These are phyloP conservation scores for Pythium volutum DNA, from an alignment of 352 stramenopile genomes.

Conservation along the genomic window DNA sequence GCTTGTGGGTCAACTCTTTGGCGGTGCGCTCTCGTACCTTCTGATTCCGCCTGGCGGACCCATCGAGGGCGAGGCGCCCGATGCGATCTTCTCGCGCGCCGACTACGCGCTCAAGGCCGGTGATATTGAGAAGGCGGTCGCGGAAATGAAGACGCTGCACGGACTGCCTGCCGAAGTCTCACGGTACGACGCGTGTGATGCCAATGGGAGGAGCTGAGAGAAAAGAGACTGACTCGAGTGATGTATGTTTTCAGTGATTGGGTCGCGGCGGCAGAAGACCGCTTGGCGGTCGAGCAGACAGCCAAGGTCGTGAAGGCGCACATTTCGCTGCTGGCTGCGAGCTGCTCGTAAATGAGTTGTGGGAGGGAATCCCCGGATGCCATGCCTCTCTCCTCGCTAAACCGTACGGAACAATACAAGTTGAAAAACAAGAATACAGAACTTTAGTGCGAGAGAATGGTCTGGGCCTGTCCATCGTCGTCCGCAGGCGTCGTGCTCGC, in stretches of 20 bases:
- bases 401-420: constrained; percentile 13
- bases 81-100: constrained; percentile 75
- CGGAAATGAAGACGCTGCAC: constrained; percentile 64
- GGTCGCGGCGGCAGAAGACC: constrained; percentile 67
- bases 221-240: background rate
- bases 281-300: constrained; percentile 78
- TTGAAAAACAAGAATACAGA: constrained; percentile 5
- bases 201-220: background rate
- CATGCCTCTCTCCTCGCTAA: constrained; percentile 5
- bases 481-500: background rate
- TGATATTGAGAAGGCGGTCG: constrained; percentile 69
- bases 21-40: constrained; percentile 60
- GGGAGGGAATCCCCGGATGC: background rate
- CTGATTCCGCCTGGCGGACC: constrained; percentile 77
- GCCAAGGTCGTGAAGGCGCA: constrained; percentile 83
- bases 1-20: constrained; percentile 72
- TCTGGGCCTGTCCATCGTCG: background rate
- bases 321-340: constrained; percentile 74
- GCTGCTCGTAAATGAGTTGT: constrained; percentile 52
- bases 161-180: constrained; percentile 67
- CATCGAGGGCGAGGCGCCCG: constrained; percentile 66
- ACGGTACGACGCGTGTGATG: constrained; percentile 25
- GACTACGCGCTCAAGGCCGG: constrained; percentile 81
- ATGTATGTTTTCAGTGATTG: constrained; percentile 42
- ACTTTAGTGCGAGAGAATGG: constrained; percentile 1